Evolutionary conservation across 176 grass and related monocot species (phyloP).

Genomic region (Oryza longistaminata): DNA sequence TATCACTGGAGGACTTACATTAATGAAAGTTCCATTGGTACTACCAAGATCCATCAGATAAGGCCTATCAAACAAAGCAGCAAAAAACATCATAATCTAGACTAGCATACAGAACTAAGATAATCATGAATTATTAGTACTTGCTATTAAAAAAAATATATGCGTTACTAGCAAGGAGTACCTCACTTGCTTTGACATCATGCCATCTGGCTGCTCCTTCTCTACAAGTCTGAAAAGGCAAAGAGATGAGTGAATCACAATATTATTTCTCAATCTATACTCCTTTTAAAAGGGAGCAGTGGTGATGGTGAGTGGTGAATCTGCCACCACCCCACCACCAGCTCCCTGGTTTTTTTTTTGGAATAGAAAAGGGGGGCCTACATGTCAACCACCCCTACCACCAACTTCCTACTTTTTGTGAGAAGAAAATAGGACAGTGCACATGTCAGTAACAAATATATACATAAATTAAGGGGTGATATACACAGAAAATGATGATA

Average conservation of each 20-base stretch:
- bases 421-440: too few species aligned
- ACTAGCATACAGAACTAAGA: slow-evolving; percentile 2
- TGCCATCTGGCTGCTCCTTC: slow-evolving; percentile 88
- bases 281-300: too few species aligned
- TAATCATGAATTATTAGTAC: neutral
- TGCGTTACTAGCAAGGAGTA: slow-evolving; percentile 23
- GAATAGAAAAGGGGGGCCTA: too few species aligned
- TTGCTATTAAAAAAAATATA: neutral
- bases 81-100: slow-evolving; percentile 7
- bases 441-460: too few species aligned
- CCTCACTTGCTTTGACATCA: slow-evolving; percentile 84
- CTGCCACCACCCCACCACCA: too few species aligned
- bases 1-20: slow-evolving; percentile 62
- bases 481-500: too few species aligned
- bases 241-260: slow-evolving; percentile 27
- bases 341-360: too few species aligned
- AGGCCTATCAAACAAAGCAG: slow-evolving; percentile 55
- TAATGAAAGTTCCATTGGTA: slow-evolving; percentile 90
- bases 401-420: too few species aligned
- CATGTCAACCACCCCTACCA: too few species aligned
- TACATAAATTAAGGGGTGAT: too few species aligned
- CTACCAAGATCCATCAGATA: slow-evolving; percentile 96
- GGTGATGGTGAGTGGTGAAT: too few species aligned
- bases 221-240: slow-evolving; percentile 69
- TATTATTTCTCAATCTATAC: slow-evolving; percentile 5